Evolutionary conservation across 306 rosid species (phyloP), one percentile per base, ranked within the genome.

Genomic region (Trifolium dubium): DNA sequence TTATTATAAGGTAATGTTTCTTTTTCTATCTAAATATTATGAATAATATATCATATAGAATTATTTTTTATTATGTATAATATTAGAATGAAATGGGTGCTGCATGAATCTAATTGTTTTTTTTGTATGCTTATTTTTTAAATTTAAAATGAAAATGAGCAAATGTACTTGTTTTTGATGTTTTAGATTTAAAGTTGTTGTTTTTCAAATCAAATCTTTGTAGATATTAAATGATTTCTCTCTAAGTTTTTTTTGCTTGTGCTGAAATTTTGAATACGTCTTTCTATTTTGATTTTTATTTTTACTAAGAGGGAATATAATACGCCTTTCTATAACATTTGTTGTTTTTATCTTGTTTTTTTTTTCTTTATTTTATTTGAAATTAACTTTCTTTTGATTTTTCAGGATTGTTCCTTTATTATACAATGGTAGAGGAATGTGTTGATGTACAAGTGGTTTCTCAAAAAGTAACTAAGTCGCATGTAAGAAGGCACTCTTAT

Each of bases 401-500:
- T 56, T 56, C 8, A 28, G 35, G 8, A 28, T 28, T 18, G n/a
- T 28, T 23, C 10, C 34, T 56, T 3, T 8, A 56, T 28, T 11
- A 49, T 49, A 17, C 2, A 5, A 49, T 49, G 55, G 23, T 10
- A 49, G 55, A 49, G 55, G 23, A 49, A n/a, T 5, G 23, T 49
- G 55, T n/a, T 49, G 19, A 49, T 49, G 55, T 6, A 56, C 37
- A 9, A 28, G 9, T 58, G 77, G 58, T 78, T 46, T 34, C 76
- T 11, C 79, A 80, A 8, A 5, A 49, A 59, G 58, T 18, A 72
- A 81, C 58, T 0, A 77, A 54, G 82, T 74, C 82, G 3, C 5
- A 51, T 12, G 88, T 60, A 58, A 86, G 96, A 79, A 82, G 93
- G 80, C 79, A 72, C 74, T 89, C 93, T 11, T 74, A 67, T 32